Conservation (phyloP, 2,329 filamentous ascomycete species). For the Ophiosphaerella korrae region DNA sequence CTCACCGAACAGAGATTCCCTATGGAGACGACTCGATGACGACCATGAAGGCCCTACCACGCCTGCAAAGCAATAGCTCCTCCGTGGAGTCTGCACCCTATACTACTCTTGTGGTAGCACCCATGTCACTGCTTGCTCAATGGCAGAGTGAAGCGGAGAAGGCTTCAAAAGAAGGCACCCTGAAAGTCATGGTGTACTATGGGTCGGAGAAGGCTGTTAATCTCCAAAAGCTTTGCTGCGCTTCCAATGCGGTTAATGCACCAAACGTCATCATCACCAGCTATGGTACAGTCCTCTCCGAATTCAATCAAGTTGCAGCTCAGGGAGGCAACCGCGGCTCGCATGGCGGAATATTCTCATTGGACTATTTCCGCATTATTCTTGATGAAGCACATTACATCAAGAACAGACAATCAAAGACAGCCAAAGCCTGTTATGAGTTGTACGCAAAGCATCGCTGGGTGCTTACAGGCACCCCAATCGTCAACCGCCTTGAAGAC, state of each 20-base stretch:
- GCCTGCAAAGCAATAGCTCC: constrained; percentile 63
- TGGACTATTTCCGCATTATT: constrained; percentile 94
- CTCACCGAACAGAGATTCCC: constrained; percentile 68
- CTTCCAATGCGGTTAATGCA: constrained; percentile 72
- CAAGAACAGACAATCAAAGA: constrained; percentile 86
- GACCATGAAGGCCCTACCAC: constrained; percentile 64
- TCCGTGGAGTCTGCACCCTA: constrained; percentile 73
- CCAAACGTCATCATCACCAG: constrained; percentile 94
- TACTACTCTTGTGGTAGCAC: constrained; percentile 93
- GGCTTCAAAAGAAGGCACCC: constrained; percentile 79
- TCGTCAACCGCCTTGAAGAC: constrained; percentile 94
- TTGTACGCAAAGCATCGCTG: constrained; percentile 84
- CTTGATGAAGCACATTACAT: constrained; percentile 95
- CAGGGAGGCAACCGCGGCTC: constrained; percentile 68
- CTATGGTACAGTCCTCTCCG: constrained; percentile 89
- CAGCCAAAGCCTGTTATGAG: constrained; percentile 92
- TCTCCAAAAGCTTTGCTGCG: constrained; percentile 77
- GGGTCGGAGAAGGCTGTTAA: constrained; percentile 82
- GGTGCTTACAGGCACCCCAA: constrained; percentile 93
- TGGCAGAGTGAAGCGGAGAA: constrained; percentile 96
- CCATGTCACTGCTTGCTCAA: constrained; percentile 94
- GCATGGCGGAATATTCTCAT: constrained; percentile 77
- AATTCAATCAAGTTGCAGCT: constrained; percentile 77
- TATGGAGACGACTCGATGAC: constrained; percentile 44
- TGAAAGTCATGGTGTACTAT: constrained; percentile 90